Evolutionary conservation across 306 rosid genomes (phyloP).

Genomic region (Malus sieversii): DNA sequence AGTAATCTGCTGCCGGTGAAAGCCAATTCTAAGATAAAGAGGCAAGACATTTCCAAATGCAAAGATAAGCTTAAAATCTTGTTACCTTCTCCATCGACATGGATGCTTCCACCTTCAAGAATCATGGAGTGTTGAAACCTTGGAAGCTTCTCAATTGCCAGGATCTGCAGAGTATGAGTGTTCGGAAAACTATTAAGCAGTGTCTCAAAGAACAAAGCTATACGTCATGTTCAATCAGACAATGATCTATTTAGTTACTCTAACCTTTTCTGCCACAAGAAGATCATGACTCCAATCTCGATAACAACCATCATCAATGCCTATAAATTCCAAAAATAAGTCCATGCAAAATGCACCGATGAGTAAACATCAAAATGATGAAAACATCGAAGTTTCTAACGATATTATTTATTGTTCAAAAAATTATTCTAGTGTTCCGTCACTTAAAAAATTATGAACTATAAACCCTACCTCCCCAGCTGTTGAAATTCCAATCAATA

Average conservation of each 20-base stretch:
- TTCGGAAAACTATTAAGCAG: not conserved
- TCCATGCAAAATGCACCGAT: slow-evolving; percentile 3
- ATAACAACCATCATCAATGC: slow-evolving; percentile 71
- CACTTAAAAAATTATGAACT: not conserved
- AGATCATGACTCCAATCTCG: slow-evolving; percentile 70
- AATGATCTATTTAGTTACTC: not conserved
- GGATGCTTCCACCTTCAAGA: slow-evolving; percentile 98
- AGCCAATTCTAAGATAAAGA: not conserved
- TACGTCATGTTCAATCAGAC: not conserved
- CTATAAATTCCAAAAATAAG: slow-evolving; percentile 28
- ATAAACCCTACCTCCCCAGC: slow-evolving; percentile 84
- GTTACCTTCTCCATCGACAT: slow-evolving; percentile 97
- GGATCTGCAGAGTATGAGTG: slow-evolving; percentile 41
- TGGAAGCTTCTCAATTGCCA: slow-evolving; percentile 64
- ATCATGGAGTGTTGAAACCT: slow-evolving; percentile 56
- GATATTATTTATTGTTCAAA: not conserved
- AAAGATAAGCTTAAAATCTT: not conserved
- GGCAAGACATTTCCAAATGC: not conserved
- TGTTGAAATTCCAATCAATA: slow-evolving; percentile 84
- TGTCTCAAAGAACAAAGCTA: not conserved
- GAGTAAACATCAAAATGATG: not conserved
- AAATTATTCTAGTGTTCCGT: not conserved
- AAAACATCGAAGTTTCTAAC: not conserved
- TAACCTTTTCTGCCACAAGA: slow-evolving; percentile 66
- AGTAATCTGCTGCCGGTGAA: not conserved